Evolutionary conservation across 1,284 basidiomycete genomes (phyloP).

Genomic region (Pascua sp.): DNA sequence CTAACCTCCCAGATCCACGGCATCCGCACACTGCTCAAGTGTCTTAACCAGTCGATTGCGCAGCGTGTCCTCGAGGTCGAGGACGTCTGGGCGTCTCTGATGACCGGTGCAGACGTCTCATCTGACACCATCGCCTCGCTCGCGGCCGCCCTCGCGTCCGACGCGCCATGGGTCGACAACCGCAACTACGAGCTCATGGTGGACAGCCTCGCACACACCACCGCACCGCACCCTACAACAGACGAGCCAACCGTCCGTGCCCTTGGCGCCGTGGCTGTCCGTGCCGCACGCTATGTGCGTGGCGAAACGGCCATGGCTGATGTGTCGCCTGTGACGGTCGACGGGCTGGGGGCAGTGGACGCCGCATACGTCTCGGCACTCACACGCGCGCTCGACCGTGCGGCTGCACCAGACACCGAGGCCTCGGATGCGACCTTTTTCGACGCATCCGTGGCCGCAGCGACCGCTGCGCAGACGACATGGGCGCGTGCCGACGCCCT

Average conservation of each 20-base stretch:
- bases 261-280: slow-evolving; percentile 1
- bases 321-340: neutral
- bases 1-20: slow-evolving; percentile 24
- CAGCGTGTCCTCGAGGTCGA: slow-evolving; percentile 24
- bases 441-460: neutral
- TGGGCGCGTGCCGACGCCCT: slow-evolving; percentile 1
- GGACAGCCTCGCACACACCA: neutral
- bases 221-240: slow-evolving; percentile 1
- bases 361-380: slow-evolving; percentile 5
- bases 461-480: neutral
- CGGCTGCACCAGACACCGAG: neutral
- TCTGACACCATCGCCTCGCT: too few relatives aligned
- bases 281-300: slow-evolving; percentile 3
- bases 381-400: slow-evolving; percentile 2
- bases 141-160: too few relatives aligned
- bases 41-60: slow-evolving; percentile 23
- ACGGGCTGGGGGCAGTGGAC: neutral
- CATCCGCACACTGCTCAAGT: slow-evolving; percentile 23
- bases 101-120: neutral
- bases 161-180: slow-evolving; percentile 14
- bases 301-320: slow-evolving; percentile 1
- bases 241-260: slow-evolving; percentile 6
- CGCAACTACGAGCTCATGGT: slow-evolving; percentile 14
- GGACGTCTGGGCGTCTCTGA: slow-evolving; percentile 17
- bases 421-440: neutral